These are phyloP conservation scores for Starmerella sirachaensis DNA, from an alignment of 805 yeast species.

Conservation along the genomic window DNA sequence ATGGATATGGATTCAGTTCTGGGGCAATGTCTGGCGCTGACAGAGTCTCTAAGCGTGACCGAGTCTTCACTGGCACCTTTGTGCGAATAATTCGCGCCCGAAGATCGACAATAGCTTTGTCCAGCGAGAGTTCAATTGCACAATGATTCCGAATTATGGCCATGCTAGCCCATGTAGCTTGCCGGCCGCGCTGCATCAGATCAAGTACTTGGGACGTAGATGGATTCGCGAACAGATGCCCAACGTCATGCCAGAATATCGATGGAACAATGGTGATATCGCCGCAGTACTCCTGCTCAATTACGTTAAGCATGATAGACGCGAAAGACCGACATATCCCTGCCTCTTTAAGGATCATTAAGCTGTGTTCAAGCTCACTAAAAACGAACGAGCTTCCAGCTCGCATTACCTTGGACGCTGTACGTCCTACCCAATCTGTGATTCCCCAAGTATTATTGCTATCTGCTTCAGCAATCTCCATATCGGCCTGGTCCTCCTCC, in stretches of 20 bases:
- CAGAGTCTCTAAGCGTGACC: not conserved
- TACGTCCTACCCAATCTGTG: not conserved
- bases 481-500: not conserved
- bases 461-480: too few species aligned
- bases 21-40: not conserved
- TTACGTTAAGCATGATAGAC: conserved; percentile 59
- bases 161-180: conserved; percentile 89
- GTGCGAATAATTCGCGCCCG: conserved; percentile 31
- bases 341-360: conserved; percentile 60
- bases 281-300: conserved; percentile 83
- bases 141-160: conserved; percentile 81
- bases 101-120: conserved; percentile 57
- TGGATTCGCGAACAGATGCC: conserved; percentile 66
- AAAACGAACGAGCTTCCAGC: conserved; percentile 32
- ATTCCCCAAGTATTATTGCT: too few species aligned
- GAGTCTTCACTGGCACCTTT: not conserved
- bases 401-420: not conserved
- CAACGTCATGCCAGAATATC: conserved; percentile 43
- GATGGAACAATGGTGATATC: conserved; percentile 88
- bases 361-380: conserved; percentile 64
- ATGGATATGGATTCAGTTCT: too few species aligned
- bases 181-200: conserved; percentile 67
- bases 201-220: conserved; percentile 60
- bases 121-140: conserved; percentile 77
- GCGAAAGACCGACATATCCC: conserved; percentile 65